Base-by-base conservation (phyloP, 495 filamentous ascomycete species). In the Podospora pseudoanserina region DNA sequence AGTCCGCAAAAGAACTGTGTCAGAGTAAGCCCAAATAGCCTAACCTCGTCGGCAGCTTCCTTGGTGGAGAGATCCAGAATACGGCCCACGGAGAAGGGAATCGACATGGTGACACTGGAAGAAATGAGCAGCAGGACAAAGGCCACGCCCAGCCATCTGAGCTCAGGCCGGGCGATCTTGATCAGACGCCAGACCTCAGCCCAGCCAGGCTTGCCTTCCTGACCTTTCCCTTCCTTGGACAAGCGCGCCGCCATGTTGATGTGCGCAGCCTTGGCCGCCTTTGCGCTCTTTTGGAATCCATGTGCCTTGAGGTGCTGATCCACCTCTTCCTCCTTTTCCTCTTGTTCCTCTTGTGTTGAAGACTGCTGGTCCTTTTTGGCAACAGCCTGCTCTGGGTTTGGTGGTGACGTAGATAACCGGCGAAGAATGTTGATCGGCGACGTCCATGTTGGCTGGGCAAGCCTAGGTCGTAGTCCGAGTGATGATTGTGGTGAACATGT, bases 41-140 rank as follows among this genome's bases (percentile, higher is more conserved):
- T 66, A 0, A 63, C 68, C 63, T 79, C 73, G 39, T 79, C 78
- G 13, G 77, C 74, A 23, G 72, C 60, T 55, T 72, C 77, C 65
- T 77, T 77, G 71, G 81, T 83, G 19, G 79, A 76, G n/a, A 83
- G 74, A 39, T 99, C 96, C 76, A 99, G 85, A 64, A 99, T 95
- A 78, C 92, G 93, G 27, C 95, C 95, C 70, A 99, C 96, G 0
- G 94, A 96, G 73, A 97, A 94, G 19, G 95, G 95, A 66, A 99
- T 91, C 5, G 92, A 92, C 88, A 98, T 96, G 34, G 93, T 95
- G 68, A 99, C 91, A 39, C 86, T 82, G 5, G 93, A 97, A 2
- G 94, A 97, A 59, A 97, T 81, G 39, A 98, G 80, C 63, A 99
- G 84, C 76, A 95, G 90, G 64, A 89, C 77, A 73, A 97, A 93